These are phyloP conservation scores for Alternaria sp. DNA, from an alignment of 2,329 filamentous ascomycete genomes.

Conservation along the genomic window DNA sequence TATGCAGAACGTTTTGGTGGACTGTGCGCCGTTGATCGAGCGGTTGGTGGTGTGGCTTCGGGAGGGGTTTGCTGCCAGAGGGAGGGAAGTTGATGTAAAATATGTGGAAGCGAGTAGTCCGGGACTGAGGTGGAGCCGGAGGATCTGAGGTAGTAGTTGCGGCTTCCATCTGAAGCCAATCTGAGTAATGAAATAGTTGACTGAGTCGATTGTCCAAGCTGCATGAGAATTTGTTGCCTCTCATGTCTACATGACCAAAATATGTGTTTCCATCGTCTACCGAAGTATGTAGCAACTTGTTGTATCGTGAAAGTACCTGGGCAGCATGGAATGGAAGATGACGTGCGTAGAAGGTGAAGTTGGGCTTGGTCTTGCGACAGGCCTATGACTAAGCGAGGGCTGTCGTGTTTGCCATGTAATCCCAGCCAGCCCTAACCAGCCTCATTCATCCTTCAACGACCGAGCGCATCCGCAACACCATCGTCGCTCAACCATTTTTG, in stretches of 20 bases:
- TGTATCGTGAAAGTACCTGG: not conserved
- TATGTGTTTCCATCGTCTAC: not conserved
- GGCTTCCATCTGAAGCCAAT: not conserved
- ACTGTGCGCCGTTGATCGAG: conserved; percentile 3
- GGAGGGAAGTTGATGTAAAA: not conserved
- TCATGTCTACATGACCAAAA: too few relatives aligned
- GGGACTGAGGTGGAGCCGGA: not conserved
- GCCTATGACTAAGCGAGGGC: conserved; percentile 9
- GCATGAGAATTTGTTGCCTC: not conserved
- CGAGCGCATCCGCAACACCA: conserved; percentile 29
- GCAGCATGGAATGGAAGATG: not conserved
- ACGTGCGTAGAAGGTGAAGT: not conserved
- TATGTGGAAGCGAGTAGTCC: conserved; percentile 1
- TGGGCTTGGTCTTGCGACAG: not conserved
- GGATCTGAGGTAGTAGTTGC: not conserved
- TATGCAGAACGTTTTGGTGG: not conserved
- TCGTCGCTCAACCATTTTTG: conserved; percentile 20
- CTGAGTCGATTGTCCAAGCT: not conserved
- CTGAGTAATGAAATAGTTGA: not conserved
- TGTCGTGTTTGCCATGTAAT: conserved; percentile 11
- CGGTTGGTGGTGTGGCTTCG: conserved; percentile 1
- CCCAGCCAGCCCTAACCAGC: conserved; percentile 16
- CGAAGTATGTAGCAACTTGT: not conserved
- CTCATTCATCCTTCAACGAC: conserved; percentile 21
- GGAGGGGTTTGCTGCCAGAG: conserved; percentile 1